phyloP scores from a whole-genome alignment of 176 grass and related monocot species.

The Triticum monococcum region DNA sequence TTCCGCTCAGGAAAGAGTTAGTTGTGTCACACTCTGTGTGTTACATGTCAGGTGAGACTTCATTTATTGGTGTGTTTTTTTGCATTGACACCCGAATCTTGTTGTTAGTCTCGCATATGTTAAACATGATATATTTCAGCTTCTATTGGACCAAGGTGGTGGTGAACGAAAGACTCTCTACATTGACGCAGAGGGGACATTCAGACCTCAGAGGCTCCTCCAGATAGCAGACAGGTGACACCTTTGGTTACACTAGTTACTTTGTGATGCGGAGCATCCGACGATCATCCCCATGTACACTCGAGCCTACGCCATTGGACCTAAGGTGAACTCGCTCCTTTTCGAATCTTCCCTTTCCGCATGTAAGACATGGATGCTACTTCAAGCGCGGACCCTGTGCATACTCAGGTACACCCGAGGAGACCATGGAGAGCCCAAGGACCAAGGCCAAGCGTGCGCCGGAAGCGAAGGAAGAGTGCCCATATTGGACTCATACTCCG shows the following conservation, averaged over 20 bases:
- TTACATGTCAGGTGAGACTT: conserved; percentile 83
- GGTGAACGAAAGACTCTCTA: conserved; percentile 96
- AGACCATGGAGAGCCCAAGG: too few species aligned
- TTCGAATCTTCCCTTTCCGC: too few species aligned
- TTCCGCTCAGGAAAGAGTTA: conserved; percentile 91
- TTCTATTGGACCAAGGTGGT: conserved; percentile 94
- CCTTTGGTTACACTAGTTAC: conserved; percentile 1
- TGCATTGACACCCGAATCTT: not conserved
- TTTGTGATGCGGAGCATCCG: too few species aligned
- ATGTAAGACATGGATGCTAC: too few species aligned
- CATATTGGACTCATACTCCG: too few species aligned
- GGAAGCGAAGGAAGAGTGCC: too few species aligned
- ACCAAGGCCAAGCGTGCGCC: too few species aligned
- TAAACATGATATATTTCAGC: conserved; percentile 47
- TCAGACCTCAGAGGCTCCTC: conserved; percentile 87
- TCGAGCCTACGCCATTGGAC: too few species aligned
- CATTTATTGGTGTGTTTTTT: not conserved
- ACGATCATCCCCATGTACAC: too few species aligned
- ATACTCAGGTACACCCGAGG: too few species aligned
- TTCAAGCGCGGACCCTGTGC: too few species aligned
- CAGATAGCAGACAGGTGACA: conserved; percentile 93
- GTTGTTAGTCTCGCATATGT: not conserved
- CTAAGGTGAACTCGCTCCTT: too few species aligned
- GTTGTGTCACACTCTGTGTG: conserved; percentile 90
- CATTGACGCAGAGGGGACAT: conserved; percentile 95